phyloP scores from a whole-genome alignment of 192 early-diverging fungal genomes.

The Coemansia aciculifera region DNA sequence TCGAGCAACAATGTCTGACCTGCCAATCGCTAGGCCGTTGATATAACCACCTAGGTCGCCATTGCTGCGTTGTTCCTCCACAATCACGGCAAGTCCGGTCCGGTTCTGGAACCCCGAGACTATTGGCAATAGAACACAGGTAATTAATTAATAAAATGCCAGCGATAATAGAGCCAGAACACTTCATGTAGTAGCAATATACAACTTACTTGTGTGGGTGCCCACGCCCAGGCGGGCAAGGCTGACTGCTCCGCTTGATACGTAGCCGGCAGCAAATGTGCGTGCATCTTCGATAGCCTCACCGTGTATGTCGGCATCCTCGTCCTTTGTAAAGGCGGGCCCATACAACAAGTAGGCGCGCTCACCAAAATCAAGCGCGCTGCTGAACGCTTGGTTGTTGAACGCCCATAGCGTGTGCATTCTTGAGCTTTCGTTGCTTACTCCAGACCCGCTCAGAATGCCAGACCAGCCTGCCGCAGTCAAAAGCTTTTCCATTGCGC shows the following conservation, averaged over 20 bases:
- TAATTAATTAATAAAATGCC: background rate
- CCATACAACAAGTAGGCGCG: constrained; percentile 46
- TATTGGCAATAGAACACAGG: constrained; percentile 7
- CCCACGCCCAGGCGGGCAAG: constrained; percentile 44
- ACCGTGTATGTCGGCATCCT: constrained; percentile 22
- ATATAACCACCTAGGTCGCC: constrained; percentile 19
- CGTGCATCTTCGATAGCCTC: constrained; percentile 33
- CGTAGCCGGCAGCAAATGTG: constrained; percentile 21
- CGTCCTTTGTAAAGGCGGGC: constrained; percentile 33
- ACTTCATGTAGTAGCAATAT: background rate
- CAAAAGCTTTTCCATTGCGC: constrained; percentile 35
- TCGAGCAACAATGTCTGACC: constrained; percentile 30
- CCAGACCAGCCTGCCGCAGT: constrained; percentile 38
- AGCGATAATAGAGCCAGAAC: background rate
- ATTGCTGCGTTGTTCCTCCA: constrained; percentile 12
- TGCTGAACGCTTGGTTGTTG: constrained; percentile 35
- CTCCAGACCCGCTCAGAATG: constrained; percentile 13
- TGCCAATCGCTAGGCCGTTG: constrained; percentile 37
- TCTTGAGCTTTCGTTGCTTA: background rate
- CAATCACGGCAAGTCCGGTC: constrained; percentile 15
- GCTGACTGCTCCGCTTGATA: constrained; percentile 33
- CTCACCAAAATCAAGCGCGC: constrained; percentile 34
- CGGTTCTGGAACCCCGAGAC: constrained; percentile 26
- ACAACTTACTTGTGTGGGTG: constrained; percentile 35
- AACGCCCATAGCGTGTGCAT: constrained; percentile 55